Percentiles rank a stretch among this genome's conserved stretches.
Evolutionary conservation across 2,329 filamentous ascomycete genomes (phyloP).

Genomic region (Phialophora macrospora): DNA sequence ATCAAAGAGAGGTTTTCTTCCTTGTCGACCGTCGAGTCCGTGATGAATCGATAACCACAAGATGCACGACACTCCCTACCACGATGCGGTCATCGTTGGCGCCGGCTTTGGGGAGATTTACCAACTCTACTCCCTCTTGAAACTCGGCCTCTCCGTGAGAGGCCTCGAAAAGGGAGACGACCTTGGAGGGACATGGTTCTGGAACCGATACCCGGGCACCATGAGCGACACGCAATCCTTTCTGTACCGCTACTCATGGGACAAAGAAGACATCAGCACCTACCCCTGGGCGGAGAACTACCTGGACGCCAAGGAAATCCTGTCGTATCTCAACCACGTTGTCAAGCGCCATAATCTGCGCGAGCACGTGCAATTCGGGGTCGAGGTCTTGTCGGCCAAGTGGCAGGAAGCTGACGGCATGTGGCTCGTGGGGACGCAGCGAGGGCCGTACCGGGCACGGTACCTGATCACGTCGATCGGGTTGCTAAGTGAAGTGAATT

Average conservation of each 20-base stretch:
- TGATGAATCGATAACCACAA: too few relatives aligned
- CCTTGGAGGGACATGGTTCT: conserved; percentile 47
- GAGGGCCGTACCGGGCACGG: conserved; percentile 43
- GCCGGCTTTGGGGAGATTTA: conserved; percentile 52
- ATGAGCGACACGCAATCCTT: conserved; percentile 50
- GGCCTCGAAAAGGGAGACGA: conserved; percentile 55
- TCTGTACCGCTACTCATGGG: conserved; percentile 55
- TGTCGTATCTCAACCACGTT: conserved; percentile 55
- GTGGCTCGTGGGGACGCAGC: conserved; percentile 54
- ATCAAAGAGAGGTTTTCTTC: too few relatives aligned
- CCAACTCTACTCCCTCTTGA: conserved; percentile 58
- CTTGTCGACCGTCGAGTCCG: too few relatives aligned
- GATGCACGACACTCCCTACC: not conserved
- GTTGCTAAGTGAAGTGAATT: conserved; percentile 62
- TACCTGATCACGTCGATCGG: conserved; percentile 56
- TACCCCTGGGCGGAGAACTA: conserved; percentile 41
- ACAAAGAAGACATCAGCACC: conserved; percentile 50
- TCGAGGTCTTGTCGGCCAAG: conserved; percentile 43
- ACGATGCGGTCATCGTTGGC: conserved; percentile 41
- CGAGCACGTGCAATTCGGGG: conserved; percentile 50
- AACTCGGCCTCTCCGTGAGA: conserved; percentile 54
- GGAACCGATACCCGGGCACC: conserved; percentile 49
- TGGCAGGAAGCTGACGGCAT: conserved; percentile 44
- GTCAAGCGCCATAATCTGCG: conserved; percentile 49
- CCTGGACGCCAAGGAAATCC: conserved; percentile 49